Conservation (phyloP, 2,329 filamentous ascomycete genomes). For the Xylariaceae sp. region DNA sequence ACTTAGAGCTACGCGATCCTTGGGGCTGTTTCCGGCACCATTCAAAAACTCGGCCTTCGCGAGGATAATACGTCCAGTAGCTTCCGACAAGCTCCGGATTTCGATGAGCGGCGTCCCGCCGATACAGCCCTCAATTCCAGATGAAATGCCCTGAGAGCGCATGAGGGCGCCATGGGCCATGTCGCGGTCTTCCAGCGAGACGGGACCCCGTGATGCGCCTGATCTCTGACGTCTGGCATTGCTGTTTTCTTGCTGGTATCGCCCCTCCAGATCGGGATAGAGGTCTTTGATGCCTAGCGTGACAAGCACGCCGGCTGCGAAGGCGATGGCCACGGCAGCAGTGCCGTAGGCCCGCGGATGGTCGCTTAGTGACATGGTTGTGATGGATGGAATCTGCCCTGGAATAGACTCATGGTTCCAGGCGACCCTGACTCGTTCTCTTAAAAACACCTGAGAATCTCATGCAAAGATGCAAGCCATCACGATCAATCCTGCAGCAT, state of each 20-base stretch:
- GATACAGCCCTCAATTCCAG: slow-evolving; percentile 87
- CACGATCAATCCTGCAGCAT: no score
- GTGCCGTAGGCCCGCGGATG: slow-evolving; percentile 59
- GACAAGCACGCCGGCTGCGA: slow-evolving; percentile 69
- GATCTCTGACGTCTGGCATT: slow-evolving; percentile 33
- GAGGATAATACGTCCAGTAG: slow-evolving; percentile 82
- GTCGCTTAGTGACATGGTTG: slow-evolving; percentile 53
- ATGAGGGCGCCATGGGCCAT: slow-evolving; percentile 24
- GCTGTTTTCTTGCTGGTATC: slow-evolving; percentile 49
- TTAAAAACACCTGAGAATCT: neutral
- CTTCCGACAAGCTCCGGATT: slow-evolving; percentile 78
- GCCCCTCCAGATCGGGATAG: slow-evolving; percentile 66
- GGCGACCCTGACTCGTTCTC: neutral
- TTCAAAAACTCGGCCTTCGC: slow-evolving; percentile 97
- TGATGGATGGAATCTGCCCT: neutral
- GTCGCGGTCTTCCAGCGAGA: slow-evolving; percentile 54
- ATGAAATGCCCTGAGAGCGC: slow-evolving; percentile 46
- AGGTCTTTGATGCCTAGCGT: slow-evolving; percentile 76
- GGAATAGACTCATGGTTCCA: slow-evolving; percentile 8
- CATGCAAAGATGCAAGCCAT: neutral
- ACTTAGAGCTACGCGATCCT: slow-evolving; percentile 87
- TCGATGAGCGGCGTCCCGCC: slow-evolving; percentile 86
- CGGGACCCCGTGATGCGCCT: slow-evolving; percentile 44
- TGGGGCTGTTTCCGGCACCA: slow-evolving; percentile 87
- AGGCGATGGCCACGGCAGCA: slow-evolving; percentile 64